Evolutionary conservation across 176 grass and related monocot species (phyloP), one percentile per base, ranked within the genome.

Genomic region (Oropetium thomaeum): DNA sequence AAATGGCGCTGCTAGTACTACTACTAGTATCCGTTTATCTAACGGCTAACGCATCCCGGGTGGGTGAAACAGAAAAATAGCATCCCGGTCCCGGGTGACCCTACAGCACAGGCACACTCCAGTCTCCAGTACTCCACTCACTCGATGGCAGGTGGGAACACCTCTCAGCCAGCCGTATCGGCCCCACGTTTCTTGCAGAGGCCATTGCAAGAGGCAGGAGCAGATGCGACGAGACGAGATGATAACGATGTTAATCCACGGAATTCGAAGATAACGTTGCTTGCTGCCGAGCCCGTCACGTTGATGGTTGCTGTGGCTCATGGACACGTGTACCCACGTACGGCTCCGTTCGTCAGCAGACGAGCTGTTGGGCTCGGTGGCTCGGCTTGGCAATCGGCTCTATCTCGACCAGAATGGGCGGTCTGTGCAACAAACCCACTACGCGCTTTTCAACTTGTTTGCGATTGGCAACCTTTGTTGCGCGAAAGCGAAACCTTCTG

Each of bases 241-340:
- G 62, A 41, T 26, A 69, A 79, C n/a, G 60, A 42, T 25, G 10
- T 62, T 51, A 22, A 22, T 51, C 34, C 16, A 37, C 57, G 58
- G 80, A 81, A 65, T 69, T 31, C 47, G 73, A 78, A 77, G 44
- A 82, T 59, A 48, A 32, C 73, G 67, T 82, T 58, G 61, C 79
- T 78, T 49, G 30, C 39, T 15, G 49, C 49, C 39, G 55, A 19
- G 58, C 16, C 71, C 57, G 25, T 77, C 84, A 87, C 79, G 84
- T 71, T 78, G 59, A 4, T 26, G 45, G 42, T 39, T 38, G 67
- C 71, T 2, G 19, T 2, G 33, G 55, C 65, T 28, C 41, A 35
- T 32, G 22, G 4, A 55, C 57, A 81, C 45, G 58, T 57, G 59
- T 67, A 45, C 13, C 2, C 0, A 4, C 22, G 49, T 58, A 8